These are phyloP conservation scores for Kazachstania bromeliacearum DNA, from an alignment of 805 yeast genomes.

Conservation along the genomic window DNA sequence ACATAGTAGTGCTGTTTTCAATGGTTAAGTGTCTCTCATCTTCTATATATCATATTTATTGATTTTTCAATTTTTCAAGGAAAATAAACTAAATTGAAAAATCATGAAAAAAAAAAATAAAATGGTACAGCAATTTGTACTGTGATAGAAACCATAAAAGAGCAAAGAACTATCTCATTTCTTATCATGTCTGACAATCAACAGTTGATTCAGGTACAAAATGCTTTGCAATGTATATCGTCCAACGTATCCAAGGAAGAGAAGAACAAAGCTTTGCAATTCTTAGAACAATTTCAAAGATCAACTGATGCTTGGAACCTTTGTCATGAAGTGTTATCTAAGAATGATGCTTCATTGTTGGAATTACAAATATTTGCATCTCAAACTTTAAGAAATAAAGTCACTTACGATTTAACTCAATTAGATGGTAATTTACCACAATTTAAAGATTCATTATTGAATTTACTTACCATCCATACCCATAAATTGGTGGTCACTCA, in stretches of 20 bases:
- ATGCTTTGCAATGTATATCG: constrained; percentile 25
- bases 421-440: constrained; percentile 44
- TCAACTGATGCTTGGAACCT: constrained; percentile 73
- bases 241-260: constrained; percentile 19
- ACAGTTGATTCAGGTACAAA: neutral
- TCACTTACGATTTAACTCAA: constrained; percentile 78
- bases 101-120: too few relatives aligned
- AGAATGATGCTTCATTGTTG: constrained; percentile 29
- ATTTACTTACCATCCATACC: constrained; percentile 38
- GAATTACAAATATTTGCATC: constrained; percentile 77
- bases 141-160: neutral
- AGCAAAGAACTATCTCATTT: neutral
- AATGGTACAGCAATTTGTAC: neutral
- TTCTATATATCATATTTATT: neutral
- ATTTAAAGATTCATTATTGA: constrained; percentile 61
- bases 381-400: constrained; percentile 78
- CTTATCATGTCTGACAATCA: neutral
- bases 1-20: constrained; percentile 14
- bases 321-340: constrained; percentile 44
- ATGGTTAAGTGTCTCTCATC: neutral
- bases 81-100: too few relatives aligned
- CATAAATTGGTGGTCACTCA: constrained; percentile 68
- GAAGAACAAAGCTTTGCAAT: constrained; percentile 41
- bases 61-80: neutral
- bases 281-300: constrained; percentile 74